A percentile compares a stretch with the other conserved stretches of the same genome.
These are phyloP conservation scores for Botryotinia globosa DNA, from an alignment of 2,329 filamentous ascomycete genomes.

Conservation along the genomic window DNA sequence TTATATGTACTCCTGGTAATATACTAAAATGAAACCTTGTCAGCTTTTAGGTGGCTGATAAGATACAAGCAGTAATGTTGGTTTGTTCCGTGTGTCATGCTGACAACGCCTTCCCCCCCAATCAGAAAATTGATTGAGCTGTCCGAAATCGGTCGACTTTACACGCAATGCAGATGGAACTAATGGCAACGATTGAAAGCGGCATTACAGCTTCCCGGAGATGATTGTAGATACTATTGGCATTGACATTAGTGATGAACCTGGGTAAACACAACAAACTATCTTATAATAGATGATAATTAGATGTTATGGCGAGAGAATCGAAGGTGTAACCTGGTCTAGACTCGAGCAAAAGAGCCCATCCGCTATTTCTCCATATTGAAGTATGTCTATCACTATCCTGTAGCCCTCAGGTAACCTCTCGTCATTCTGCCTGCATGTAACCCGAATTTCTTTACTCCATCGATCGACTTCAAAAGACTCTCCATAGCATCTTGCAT, in stretches of 20 bases:
- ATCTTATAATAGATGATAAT: not conserved
- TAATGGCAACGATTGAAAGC: not conserved
- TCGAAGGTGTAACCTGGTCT: not conserved
- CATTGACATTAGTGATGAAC: not conserved
- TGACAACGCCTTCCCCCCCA: not conserved
- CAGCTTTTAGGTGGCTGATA: not conserved
- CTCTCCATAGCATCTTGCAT: slow-evolving; percentile 26
- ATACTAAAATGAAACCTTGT: not conserved
- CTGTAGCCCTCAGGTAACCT: not conserved
- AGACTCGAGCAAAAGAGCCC: not conserved
- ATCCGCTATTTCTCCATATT: slow-evolving; percentile 6
- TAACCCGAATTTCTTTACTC: slow-evolving; percentile 21
- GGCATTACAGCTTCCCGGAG: too few relatives aligned
- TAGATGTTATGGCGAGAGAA: not conserved
- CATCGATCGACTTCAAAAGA: slow-evolving; percentile 26
- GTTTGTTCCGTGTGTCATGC: not conserved
- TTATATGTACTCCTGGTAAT: not conserved
- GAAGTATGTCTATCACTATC: not conserved
- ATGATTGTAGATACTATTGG: not conserved
- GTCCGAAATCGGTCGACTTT: not conserved
- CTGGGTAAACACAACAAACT: not conserved
- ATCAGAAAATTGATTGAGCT: not conserved
- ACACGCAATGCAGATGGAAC: too few relatives aligned
- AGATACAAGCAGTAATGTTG: not conserved
- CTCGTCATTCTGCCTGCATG: slow-evolving; percentile 23